Conservation (phyloP, 2,329 filamentous ascomycete genomes). For the Venturia asperata region DNA sequence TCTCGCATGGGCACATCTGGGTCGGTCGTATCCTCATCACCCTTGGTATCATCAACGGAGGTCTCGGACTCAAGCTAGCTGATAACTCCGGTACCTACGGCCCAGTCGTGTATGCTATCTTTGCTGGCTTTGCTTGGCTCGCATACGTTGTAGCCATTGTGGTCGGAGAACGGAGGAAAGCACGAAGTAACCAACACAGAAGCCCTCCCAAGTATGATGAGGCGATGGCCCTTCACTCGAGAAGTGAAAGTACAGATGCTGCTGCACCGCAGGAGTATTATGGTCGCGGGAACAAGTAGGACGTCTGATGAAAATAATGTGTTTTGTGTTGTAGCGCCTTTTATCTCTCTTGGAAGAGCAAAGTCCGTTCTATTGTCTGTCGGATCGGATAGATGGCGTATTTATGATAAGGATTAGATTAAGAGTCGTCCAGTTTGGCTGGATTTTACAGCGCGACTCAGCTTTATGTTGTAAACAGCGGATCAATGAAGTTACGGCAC, state of each 20-base stretch:
- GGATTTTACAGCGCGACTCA: background rate
- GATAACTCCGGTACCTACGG: conserved; percentile 31
- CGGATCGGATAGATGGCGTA: background rate
- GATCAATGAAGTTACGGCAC: background rate
- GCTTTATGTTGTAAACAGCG: background rate
- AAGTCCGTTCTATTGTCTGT: background rate
- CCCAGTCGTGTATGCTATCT: conserved; percentile 45
- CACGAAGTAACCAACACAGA: background rate
- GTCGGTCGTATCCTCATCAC: conserved; percentile 45
- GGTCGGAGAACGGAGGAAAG: conserved; percentile 20
- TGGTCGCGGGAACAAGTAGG: conserved; percentile 7
- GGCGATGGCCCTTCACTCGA: background rate
- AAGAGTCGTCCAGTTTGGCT: background rate
- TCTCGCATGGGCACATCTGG: conserved; percentile 49
- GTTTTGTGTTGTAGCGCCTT: conserved; percentile 3
- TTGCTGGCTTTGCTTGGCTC: conserved; percentile 43
- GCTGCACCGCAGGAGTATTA: conserved; percentile 16
- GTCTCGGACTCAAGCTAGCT: conserved; percentile 45
- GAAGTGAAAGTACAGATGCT: background rate
- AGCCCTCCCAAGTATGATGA: conserved; percentile 21
- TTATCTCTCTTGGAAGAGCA: background rate
- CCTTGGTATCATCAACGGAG: conserved; percentile 52
- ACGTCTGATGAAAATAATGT: background rate
- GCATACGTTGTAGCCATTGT: conserved; percentile 19
- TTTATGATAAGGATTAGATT: background rate